A percentile compares a stretch with the other conserved stretches of the same genome.
These are phyloP conservation scores for Aciculoconidium aculeatum DNA, from an alignment of 805 yeast genomes.

Conservation along the genomic window DNA sequence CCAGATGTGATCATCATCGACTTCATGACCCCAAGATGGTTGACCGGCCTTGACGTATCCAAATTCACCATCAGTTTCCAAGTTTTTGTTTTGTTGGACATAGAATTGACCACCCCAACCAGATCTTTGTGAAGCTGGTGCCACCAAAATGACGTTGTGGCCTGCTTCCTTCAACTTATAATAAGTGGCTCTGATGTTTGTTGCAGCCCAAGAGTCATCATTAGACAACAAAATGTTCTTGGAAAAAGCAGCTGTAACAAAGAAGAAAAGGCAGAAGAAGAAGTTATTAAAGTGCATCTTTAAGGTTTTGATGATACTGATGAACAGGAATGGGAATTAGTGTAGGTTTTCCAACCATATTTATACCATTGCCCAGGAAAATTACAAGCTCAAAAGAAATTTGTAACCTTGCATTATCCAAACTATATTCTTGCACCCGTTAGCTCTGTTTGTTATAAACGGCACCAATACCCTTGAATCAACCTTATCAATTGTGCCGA, in stretches of 20 bases:
- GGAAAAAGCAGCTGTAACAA: conserved; percentile 11
- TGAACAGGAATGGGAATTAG: too few relatives aligned
- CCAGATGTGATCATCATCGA: conserved; percentile 28
- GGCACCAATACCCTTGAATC: too few relatives aligned
- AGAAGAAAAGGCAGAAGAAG: conserved; percentile 6
- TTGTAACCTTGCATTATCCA: too few relatives aligned
- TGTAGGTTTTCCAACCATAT: too few relatives aligned
- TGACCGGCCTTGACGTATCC: conserved; percentile 41
- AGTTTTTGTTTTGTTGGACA: conserved; percentile 32
- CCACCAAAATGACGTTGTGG: conserved; percentile 44
- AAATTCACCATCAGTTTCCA: conserved; percentile 43
- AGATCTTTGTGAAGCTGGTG: conserved; percentile 46
- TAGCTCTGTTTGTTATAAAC: too few relatives aligned
- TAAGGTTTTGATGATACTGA: not conserved
- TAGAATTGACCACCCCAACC: conserved; percentile 54
- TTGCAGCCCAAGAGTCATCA: conserved; percentile 16
- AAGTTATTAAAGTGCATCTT: conserved; percentile 9
- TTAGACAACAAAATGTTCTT: conserved; percentile 17
- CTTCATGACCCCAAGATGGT: conserved; percentile 53
- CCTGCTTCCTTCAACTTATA: conserved; percentile 36
- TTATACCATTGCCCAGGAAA: too few relatives aligned
- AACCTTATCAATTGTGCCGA: too few relatives aligned
- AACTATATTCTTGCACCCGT: too few relatives aligned
- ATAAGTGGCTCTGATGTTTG: conserved; percentile 20
- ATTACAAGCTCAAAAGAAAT: too few relatives aligned